Base-by-base conservation (phyloP, 2,329 filamentous ascomycete species). In the Elsinoe fawcettii region DNA sequence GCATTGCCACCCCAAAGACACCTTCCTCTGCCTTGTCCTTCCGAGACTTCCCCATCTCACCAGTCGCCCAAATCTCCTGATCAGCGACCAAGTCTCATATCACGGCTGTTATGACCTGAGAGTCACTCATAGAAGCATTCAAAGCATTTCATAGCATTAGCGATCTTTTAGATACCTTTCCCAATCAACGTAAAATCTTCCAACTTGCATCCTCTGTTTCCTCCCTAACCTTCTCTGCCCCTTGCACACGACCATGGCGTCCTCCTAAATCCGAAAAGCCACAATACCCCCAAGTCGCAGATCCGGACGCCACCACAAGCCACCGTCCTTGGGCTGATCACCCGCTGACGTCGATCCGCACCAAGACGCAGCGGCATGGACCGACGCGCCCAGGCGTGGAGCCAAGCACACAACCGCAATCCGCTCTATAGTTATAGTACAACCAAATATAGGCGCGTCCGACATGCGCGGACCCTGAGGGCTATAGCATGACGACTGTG, bases 31-130 rank as follows among this genome's bases (percentile, higher is more conserved):
- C 49, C 16, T 9, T 53, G 32, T 53, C 49, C 6, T 53, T 53
- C 32, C 49, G 49, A 37, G 49, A 53, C 49, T 53, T 53, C 39
- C 49, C 49, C 49, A 39, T 53, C 32, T 53, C 49, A 8, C 49
- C 49, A 37, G 14, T 53, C 30, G 16, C 49, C 6, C 49, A 53
- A 18, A 25, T 53, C 30, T 53, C 32, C 11, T 53, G 49, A 53
- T 25, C 34, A 12, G 41, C 1, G 20, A 46, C 11, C 41, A 25
- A n/a, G 18, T 11, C 18, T 25, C 2, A 39, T 25, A 39, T 53
- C 34, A 53, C 49, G 49, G 49, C 49, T 30, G 18, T 53, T 16
- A 53, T 53, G 49, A 53, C 32, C 18, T 22, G 25, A 51, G 16
- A 51, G 11, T 34, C 11, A 16, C 11, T 34, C 14, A 14, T 11